These are phyloP conservation scores for Botrytis sinoallii DNA, from an alignment of 2,329 filamentous ascomycete species.

Conservation along the genomic window DNA sequence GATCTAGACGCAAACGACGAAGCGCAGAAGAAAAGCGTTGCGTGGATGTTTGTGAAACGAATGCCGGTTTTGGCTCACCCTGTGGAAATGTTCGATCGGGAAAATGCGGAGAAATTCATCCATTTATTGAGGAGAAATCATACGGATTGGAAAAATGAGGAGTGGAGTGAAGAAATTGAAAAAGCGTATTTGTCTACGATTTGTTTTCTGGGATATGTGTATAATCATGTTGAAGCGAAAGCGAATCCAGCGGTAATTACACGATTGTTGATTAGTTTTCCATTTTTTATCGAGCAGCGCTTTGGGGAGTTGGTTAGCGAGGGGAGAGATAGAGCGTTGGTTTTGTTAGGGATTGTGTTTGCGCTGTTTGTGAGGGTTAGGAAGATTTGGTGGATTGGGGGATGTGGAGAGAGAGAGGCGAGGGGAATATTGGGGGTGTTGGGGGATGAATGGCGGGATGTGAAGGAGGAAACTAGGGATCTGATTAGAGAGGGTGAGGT, in stretches of 20 bases:
- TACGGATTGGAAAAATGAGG: conserved; percentile 20
- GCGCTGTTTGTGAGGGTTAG: conserved; percentile 35
- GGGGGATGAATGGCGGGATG: conserved; percentile 2
- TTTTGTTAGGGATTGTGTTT: conserved; percentile 34
- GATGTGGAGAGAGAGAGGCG: conserved; percentile 8
- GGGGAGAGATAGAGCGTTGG: conserved; percentile 22
- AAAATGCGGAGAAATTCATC: neutral
- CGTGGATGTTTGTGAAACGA: neutral
- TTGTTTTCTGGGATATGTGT: conserved; percentile 19
- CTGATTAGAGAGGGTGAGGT: neutral
- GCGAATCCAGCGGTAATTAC: conserved; percentile 6
- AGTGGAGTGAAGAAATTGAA: conserved; percentile 24
- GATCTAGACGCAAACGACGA: neutral
- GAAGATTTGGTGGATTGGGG: conserved; percentile 38
- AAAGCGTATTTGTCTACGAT: conserved; percentile 17
- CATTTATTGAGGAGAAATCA: neutral
- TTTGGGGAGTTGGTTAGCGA: conserved; percentile 22
- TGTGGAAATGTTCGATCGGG: neutral
- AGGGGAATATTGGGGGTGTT: conserved; percentile 15
- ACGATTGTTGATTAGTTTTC: conserved; percentile 19
- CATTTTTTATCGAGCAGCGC: conserved; percentile 12
- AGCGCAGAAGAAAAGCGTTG: neutral
- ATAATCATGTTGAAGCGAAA: conserved; percentile 6
- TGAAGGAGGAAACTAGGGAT: neutral
- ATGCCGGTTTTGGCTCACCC: conserved; percentile 9